These are phyloP conservation scores for Dentipellis fragilis DNA, from an alignment of 768 basidiomycete genomes.

Conservation along the genomic window DNA sequence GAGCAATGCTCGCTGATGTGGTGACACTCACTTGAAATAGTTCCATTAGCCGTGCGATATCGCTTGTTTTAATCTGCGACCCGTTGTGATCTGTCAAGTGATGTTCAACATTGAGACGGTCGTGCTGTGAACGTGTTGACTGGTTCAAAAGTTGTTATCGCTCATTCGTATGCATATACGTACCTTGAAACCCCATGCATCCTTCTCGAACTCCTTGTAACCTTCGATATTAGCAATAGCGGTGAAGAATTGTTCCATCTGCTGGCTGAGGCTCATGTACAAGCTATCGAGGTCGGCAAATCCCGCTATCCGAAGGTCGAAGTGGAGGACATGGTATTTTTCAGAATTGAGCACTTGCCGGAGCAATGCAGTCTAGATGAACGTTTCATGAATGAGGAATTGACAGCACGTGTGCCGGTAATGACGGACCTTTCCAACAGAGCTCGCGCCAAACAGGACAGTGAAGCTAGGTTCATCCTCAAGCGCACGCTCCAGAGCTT, in stretches of 20 bases:
- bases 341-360: constrained; percentile 65
- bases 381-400: neutral
- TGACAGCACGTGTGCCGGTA: neutral
- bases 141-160: neutral
- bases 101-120: constrained; percentile 64
- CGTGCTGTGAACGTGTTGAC: constrained; percentile 38
- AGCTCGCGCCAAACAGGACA: constrained; percentile 70
- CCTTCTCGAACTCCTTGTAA: constrained; percentile 63
- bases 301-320: constrained; percentile 75
- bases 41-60: constrained; percentile 77
- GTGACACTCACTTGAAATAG: constrained; percentile 50
- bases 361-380: constrained; percentile 57
- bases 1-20: neutral
- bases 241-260: constrained; percentile 77
- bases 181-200: constrained; percentile 75
- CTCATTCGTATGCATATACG: neutral
- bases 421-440: constrained; percentile 59
- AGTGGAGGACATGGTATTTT: constrained; percentile 70
- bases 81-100: constrained; percentile 37
- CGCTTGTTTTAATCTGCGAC: constrained; percentile 58
- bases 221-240: constrained; percentile 49
- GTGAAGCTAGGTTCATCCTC: constrained; percentile 72
- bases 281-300: constrained; percentile 75
- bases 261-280: constrained; percentile 65
- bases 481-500: constrained; percentile 53